Evolutionary conservation across 257 asterid species (phyloP), one percentile per base, ranked within the genome.

Genomic region (Primulina tabacum): DNA sequence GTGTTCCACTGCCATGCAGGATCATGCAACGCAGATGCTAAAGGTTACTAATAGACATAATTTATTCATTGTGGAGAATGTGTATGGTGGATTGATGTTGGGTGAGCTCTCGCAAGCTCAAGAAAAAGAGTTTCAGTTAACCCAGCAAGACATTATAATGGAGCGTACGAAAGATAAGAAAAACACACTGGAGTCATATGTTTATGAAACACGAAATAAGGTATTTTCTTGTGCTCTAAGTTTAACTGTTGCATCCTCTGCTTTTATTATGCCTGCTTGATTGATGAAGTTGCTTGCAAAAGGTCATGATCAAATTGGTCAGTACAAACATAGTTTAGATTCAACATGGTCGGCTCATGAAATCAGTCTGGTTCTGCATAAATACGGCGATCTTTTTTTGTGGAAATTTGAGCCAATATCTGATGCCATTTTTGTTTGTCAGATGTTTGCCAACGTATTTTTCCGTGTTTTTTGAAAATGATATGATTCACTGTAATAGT

Each of bases 141-240:
- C 85, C 72, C 89, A 86, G 78, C 97, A 94, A 79, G 99, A 94
- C 76, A 76, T 77, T 38, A 70, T 75, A 76, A 85, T 94, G 86
- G 99, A 94, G 82, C 89, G 88, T 82, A 94, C 99, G 77, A 91
- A 94, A 85, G 97, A 94, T 73, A 84, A 83, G 88, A 94, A 91
- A 83, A 94, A 94, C 81, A 84, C 96, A 47, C 79, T 94, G 71
- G 99, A 94, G 87, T 86, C 99, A 32, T 94, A 89, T 66, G 97
- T 94, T 65, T 94, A 94, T 68, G 97, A 94, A 62, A 85, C 96
- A 7, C 91, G 99, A 76, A 94, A 84, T 76, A 94, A 89, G 96
- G 99, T 94, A 75, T 33, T 29, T 20, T 34, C 66, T 76, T 64
- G 61, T 68, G 70, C 70, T 37, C 60, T 40, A 20, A 18, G 60